Percentiles rank a stretch among this genome's conserved stretches.
phyloP scores from a whole-genome alignment of 306 rosid species.

The Rosa persica region DNA sequence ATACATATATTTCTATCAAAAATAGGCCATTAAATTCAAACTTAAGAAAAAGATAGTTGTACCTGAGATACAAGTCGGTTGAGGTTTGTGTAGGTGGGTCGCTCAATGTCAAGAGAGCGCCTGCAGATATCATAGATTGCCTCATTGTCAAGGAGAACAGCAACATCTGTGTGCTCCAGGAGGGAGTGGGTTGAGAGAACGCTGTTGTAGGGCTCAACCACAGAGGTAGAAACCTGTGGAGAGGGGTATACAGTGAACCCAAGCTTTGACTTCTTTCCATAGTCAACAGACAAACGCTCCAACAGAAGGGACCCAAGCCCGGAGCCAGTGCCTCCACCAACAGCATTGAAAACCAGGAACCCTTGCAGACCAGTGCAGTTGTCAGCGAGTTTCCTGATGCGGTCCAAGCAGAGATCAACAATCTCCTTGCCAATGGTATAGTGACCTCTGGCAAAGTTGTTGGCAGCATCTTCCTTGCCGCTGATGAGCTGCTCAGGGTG shows the following conservation, averaged over 20 bases:
- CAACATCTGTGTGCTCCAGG: slow-evolving; percentile 87
- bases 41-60: not conserved
- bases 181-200: slow-evolving; percentile 96
- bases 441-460: slow-evolving; percentile 97
- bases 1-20: not conserved
- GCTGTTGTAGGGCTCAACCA: slow-evolving; percentile 97
- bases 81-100: slow-evolving; percentile 93
- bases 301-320: slow-evolving; percentile 87
- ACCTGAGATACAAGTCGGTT: slow-evolving; percentile 94
- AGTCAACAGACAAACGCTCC: slow-evolving; percentile 89
- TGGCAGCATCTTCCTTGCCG: slow-evolving; percentile 96
- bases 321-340: slow-evolving; percentile 96
- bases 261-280: slow-evolving; percentile 89
- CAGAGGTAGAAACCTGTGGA: slow-evolving; percentile 93
- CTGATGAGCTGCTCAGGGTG: slow-evolving; percentile 94
- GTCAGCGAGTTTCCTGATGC: slow-evolving; percentile 87
- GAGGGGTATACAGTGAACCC: slow-evolving; percentile 94
- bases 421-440: slow-evolving; percentile 96
- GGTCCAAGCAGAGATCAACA: slow-evolving; percentile 91
- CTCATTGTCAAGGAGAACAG: slow-evolving; percentile 87
- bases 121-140: slow-evolving; percentile 91
- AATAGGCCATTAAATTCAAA: not conserved
- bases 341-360: slow-evolving; percentile 85
- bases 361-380: slow-evolving; percentile 97
- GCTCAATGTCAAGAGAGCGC: slow-evolving; percentile 90